phyloP scores from a whole-genome alignment of 164 flowering plant species.

The Berberis thunbergii region DNA sequence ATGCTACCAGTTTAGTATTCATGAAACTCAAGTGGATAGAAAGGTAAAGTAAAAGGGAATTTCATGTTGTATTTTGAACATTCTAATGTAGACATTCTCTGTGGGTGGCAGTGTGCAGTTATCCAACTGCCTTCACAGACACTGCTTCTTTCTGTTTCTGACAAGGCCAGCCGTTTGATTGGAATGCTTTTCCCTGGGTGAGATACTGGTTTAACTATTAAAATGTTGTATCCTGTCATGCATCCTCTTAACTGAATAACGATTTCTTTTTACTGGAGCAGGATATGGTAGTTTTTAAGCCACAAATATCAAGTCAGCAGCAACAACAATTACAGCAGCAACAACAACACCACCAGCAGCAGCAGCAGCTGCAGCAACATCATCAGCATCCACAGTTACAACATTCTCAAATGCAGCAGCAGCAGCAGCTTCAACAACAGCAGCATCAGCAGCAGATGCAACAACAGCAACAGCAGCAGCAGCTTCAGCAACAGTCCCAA shows the following conservation, averaged over 20 bases:
- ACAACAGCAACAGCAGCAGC: slow-evolving; percentile 11
- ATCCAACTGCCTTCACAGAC: slow-evolving; percentile 94
- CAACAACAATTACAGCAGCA: slow-evolving; percentile 21
- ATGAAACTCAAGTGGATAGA: too few species aligned
- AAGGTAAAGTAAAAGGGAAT: too few species aligned
- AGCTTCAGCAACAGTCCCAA: slow-evolving; percentile 18
- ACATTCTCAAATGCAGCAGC: slow-evolving; percentile 15
- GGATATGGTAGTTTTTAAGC: slow-evolving; percentile 99
- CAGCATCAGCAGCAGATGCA: slow-evolving; percentile 8
- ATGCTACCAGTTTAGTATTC: too few species aligned
- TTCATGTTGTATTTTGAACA: too few species aligned
- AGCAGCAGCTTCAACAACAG: slow-evolving; percentile 21
- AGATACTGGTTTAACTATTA: slow-evolving; percentile 12
- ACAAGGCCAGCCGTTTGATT: slow-evolving; percentile 90
- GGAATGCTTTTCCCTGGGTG: slow-evolving; percentile 99
- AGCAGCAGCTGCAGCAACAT: slow-evolving; percentile 27
- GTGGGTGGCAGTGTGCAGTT: slow-evolving; percentile 73
- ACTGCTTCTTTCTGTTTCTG: slow-evolving; percentile 85
- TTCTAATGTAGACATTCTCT: too few species aligned
- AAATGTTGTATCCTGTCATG: not conserved
- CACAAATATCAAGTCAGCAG: slow-evolving; percentile 52
- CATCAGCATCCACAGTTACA: slow-evolving; percentile 20
- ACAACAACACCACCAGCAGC: slow-evolving; percentile 35
- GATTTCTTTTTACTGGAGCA: slow-evolving; percentile 7
- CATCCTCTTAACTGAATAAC: not conserved